Base-by-base conservation (phyloP, 208 protist species). In the Naegleria fowleri region DNA sequence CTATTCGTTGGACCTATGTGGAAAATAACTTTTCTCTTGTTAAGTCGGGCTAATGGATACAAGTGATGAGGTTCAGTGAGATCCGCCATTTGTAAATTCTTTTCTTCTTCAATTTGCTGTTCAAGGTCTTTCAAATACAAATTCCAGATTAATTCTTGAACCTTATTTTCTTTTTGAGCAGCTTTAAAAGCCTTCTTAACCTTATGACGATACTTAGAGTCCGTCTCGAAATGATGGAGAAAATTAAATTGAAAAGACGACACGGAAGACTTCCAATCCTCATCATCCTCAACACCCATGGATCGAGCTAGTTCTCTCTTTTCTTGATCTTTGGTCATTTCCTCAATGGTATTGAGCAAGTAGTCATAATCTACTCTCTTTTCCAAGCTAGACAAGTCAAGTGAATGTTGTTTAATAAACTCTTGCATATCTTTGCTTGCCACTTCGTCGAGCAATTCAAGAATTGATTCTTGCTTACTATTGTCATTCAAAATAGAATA, bases 1-100 rank as follows among this genome's bases (percentile, higher is more conserved):
- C 95, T 97, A 93, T 98, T 99, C 22, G 97, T 99, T 7, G 97
- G 97, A 15, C 98, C 98, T 89, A 96, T 91, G 92, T 98, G 97
- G 55, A 97, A 96, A 90, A 97, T 92, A 91, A 98, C 97, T 25
- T 91, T 90, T 58, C 96, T 96, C 55, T 92, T 93, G 86, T 93
- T 95, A 76, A 95, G 93, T 5, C 96, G 93, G 1, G 96, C 95
- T 29, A 11, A 19, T 41, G 86, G 41, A 40, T 67, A 89, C 29
- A 19, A 58, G 36, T 89, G 22, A 25, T 89, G n/a, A 67, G 86
- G 86, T 52, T 67, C 5, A 33, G 22, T 89, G 7, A 89, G 39
- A 89, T 89, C 85, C 36, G 43, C n/a, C 16, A 58, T 33, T 58
- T 58, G 6, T 6, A 58, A 19, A 1, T 39, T 88, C 5, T n/a